Evolutionary conservation across 768 basidiomycete genomes (phyloP).

Genomic region (Saitozyma sp.): DNA sequence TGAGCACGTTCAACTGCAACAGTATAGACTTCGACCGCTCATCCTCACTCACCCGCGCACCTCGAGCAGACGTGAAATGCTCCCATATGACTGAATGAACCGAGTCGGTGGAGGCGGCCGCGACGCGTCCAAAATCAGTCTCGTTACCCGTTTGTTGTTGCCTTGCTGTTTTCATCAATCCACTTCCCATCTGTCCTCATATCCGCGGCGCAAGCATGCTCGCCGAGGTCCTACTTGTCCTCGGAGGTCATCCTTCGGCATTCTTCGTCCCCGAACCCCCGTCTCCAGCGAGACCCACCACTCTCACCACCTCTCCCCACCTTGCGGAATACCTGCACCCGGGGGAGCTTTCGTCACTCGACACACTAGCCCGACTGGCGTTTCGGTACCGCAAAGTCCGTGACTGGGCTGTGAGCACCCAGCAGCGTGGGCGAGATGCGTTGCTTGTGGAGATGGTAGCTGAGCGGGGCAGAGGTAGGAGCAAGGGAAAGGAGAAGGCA

Average conservation of each 20-base stretch:
- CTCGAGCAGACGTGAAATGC: too few relatives aligned
- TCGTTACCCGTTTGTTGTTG: too few relatives aligned
- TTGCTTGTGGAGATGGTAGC: constrained; percentile 15
- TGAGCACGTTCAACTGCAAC: background rate
- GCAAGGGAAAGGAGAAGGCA: constrained; percentile 20
- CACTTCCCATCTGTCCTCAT: too few relatives aligned
- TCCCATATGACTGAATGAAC: too few relatives aligned
- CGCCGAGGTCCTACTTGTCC: constrained; percentile 79
- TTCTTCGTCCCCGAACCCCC: constrained; percentile 65
- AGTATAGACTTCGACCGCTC: too few relatives aligned
- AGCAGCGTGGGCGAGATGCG: constrained; percentile 17
- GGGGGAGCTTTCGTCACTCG: constrained; percentile 81
- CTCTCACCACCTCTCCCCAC: constrained; percentile 59
- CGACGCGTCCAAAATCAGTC: too few relatives aligned
- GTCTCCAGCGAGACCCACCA: constrained; percentile 47
- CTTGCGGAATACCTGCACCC: constrained; percentile 77
- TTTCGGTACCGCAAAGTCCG: constrained; percentile 71
- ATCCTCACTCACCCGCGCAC: too few relatives aligned
- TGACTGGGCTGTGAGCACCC: constrained; percentile 56
- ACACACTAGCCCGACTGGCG: constrained; percentile 73
- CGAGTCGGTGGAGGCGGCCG: too few relatives aligned
- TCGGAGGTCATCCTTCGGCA: constrained; percentile 83
- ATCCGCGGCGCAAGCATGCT: constrained; percentile 61
- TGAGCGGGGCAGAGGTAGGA: constrained; percentile 1
- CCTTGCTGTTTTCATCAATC: too few relatives aligned